A percentile compares a stretch with the other conserved stretches of the same genome.
These are phyloP conservation scores for Xylariomycetidae sp. DNA, from an alignment of 2,329 filamentous ascomycete genomes.

Conservation along the genomic window DNA sequence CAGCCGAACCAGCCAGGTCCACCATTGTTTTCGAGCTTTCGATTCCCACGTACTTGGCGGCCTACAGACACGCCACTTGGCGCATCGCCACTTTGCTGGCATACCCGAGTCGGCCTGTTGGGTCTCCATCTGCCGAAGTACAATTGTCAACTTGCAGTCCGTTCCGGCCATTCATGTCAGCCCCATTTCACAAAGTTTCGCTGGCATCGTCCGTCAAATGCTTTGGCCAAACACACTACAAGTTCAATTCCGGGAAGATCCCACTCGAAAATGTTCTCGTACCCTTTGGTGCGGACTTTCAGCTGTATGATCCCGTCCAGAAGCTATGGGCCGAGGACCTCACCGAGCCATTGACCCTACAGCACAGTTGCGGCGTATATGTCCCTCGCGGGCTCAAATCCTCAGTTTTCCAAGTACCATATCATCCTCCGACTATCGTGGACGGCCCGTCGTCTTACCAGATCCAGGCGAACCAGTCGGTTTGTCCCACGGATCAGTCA, in stretches of 20 bases:
- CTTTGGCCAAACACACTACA: slow-evolving; percentile 27
- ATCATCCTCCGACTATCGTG: slow-evolving; percentile 25
- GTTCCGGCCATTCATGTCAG: slow-evolving; percentile 9
- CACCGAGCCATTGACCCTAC: slow-evolving; percentile 19
- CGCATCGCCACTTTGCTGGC: slow-evolving; percentile 33
- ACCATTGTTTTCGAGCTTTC: slow-evolving; percentile 46
- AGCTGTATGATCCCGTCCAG: slow-evolving; percentile 22
- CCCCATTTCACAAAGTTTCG: slow-evolving; percentile 9
- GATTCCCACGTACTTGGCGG: slow-evolving; percentile 35
- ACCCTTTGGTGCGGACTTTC: slow-evolving; percentile 22
- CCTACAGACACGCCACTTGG: slow-evolving; percentile 50
- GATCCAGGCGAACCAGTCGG: slow-evolving; percentile 41
- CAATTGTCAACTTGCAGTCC: no score
- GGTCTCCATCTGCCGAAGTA: no score
- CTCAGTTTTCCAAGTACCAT: slow-evolving; percentile 6
- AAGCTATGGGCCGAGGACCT: slow-evolving; percentile 21
- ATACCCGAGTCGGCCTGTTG: slow-evolving; percentile 15
- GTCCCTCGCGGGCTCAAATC: slow-evolving; percentile 11
- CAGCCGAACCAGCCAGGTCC: slow-evolving; percentile 27
- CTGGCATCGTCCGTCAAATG: slow-evolving; percentile 26
- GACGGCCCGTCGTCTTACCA: slow-evolving; percentile 47
- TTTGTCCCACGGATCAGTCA: slow-evolving; percentile 40
- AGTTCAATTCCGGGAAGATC: slow-evolving; percentile 20
- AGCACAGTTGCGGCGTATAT: slow-evolving; percentile 19
- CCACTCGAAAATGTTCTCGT: slow-evolving; percentile 18